Percentiles rank a stretch among this genome's conserved stretches.
Conservation (phyloP, 768 basidiomycete species). For the Rhizopogon roseolus region DNA sequence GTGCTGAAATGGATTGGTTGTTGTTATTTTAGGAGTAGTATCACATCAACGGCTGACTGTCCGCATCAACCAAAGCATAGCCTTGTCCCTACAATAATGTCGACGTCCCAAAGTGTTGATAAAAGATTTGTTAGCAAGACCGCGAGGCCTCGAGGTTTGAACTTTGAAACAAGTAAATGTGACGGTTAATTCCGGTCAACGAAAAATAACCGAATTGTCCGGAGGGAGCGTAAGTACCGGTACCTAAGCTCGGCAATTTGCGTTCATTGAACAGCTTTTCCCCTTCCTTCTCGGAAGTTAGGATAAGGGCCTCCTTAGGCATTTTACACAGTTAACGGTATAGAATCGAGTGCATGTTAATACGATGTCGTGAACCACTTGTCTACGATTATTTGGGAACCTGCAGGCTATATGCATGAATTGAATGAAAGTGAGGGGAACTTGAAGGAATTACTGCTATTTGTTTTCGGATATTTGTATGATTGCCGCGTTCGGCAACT, state of each 20-base stretch:
- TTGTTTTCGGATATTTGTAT: conserved; percentile 30
- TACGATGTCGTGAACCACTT: no score
- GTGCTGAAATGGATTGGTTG: neutral
- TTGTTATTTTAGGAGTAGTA: neutral
- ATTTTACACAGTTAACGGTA: neutral
- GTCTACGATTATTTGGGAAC: no score
- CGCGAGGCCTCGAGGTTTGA: no score
- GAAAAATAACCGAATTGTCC: conserved; percentile 5
- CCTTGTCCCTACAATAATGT: no score
- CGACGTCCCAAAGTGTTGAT: no score
- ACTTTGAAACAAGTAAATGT: neutral
- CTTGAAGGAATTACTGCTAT: no score
- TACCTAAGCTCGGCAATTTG: conserved; percentile 1
- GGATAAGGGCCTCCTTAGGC: neutral
- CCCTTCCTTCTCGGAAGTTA: neutral
- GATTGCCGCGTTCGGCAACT: conserved; percentile 34
- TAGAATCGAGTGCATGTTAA: no score
- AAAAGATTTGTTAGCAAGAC: no score
- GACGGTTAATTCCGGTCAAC: conserved; percentile 7
- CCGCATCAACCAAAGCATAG: neutral
- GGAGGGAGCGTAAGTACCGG: neutral
- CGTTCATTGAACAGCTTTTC: neutral
- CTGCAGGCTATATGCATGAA: neutral
- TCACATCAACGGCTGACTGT: neutral
- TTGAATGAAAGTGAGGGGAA: neutral